These are phyloP conservation scores for Hanseniaspora valbyensis DNA, from an alignment of 805 yeast genomes.

Conservation along the genomic window DNA sequence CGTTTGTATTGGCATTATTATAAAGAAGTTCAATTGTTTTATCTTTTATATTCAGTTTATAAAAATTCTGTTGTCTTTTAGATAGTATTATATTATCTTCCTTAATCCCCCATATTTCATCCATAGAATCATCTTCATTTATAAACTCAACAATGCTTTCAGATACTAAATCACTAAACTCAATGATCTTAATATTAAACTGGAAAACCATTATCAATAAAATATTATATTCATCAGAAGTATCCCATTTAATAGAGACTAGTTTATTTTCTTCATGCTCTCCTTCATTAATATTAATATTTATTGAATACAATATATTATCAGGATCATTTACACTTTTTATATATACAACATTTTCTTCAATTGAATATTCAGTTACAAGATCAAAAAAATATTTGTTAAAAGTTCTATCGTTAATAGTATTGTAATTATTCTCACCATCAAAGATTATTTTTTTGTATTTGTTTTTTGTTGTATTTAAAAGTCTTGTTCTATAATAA, in stretches of 20 bases:
- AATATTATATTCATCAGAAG: neutral
- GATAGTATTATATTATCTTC: conserved; percentile 9
- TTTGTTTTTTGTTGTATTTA: conserved; percentile 12
- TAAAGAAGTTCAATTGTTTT: neutral
- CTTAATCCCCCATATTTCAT: conserved; percentile 10
- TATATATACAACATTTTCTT: neutral
- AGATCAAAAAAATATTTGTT: conserved; percentile 4
- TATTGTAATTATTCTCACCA: neutral
- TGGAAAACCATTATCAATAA: neutral
- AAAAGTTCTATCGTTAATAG: neutral
- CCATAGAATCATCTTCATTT: conserved; percentile 10
- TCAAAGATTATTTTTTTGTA: neutral
- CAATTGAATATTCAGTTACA: neutral
- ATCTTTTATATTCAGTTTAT: neutral
- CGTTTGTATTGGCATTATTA: neutral
- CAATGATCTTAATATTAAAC: conserved; percentile 1
- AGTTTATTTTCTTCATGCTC: conserved; percentile 4
- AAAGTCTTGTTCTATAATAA: conserved; percentile 46
- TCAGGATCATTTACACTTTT: neutral
- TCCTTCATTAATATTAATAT: neutral
- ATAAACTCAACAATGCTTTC: conserved; percentile 6
- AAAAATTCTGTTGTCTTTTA: conserved; percentile 11
- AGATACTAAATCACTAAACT: neutral
- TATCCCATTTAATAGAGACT: conserved; percentile 6
- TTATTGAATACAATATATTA: neutral